These are phyloP conservation scores for Euphorbia celastroides DNA, from an alignment of 441 rosid genomes.

Conservation along the genomic window DNA sequence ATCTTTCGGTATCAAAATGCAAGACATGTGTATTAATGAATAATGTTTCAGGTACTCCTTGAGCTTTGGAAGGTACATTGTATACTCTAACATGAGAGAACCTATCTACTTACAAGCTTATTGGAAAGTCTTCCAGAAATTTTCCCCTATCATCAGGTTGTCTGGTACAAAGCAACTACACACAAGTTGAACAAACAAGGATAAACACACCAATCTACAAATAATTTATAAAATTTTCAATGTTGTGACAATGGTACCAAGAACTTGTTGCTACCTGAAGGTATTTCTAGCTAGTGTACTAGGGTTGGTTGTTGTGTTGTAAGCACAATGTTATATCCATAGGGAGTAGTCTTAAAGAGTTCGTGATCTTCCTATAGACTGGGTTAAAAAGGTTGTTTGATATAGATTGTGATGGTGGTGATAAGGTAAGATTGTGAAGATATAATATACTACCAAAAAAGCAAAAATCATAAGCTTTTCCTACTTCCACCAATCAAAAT, in stretches of 20 bases:
- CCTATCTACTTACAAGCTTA: background rate
- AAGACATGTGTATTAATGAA: background rate
- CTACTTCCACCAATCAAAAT: no score
- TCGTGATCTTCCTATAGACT: background rate
- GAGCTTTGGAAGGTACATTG: background rate
- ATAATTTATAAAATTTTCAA: no score
- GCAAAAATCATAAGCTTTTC: no score
- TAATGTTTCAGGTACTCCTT: background rate
- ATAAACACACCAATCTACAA: background rate
- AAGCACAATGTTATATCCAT: background rate
- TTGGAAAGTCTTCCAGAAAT: background rate
- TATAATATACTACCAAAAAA: no score
- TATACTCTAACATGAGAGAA: background rate
- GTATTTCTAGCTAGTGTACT: background rate
- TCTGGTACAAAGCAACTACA: background rate
- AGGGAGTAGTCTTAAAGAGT: background rate
- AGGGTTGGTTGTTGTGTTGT: background rate
- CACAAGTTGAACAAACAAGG: background rate
- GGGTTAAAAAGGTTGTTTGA: background rate
- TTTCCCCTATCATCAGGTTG: background rate
- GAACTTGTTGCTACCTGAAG: background rate
- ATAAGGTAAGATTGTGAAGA: no score
- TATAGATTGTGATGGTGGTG: background rate
- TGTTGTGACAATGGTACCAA: background rate
- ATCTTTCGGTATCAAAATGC: background rate